Evolutionary conservation across 176 grass and related monocot species (phyloP), one percentile per base, ranked within the genome.

Genomic region (Saccharum spontaneum): DNA sequence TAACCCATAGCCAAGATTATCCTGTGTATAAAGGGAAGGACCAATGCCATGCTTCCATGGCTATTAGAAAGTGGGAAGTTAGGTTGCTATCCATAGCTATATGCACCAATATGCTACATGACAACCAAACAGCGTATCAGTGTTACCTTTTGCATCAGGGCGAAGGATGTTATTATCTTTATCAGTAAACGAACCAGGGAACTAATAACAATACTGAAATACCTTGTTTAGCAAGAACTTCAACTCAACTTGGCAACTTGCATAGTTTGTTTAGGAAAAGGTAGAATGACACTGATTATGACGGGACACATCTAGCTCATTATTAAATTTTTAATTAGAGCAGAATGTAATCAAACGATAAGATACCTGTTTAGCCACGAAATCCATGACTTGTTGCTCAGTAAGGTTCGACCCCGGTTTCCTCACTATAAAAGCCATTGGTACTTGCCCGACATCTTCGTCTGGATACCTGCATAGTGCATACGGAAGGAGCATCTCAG

Each of bases 341-440:
- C 6, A 43, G 8, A 48, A 88, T 71, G 49, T 4, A 22, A 86
- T 41, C 65, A 20, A 73, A 28, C 20, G 63, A 34, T 11, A 69
- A 85, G 23, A 37, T 91, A 98, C 96, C 85, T 89, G 82, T 87
- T 94, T 90, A 46, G 89, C 89, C 23, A 95, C 89, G 44, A 90
- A 87, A 90, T 94, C 80, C 83, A 94, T 94, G 72, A 95, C 83
- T 76, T 92, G 82, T 73, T 87, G 65, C 20, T 75, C 81, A 3
- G 55, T 92, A 69, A 98, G 36, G 50, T 71, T 71, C 63, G 62
- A 65, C 7, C 87, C 86, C 8, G 87, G 77, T 68, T 92, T 84
- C 87, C 87, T 93, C 69, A 95, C 93, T 70, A 95, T 82, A 60
- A 94, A 92, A 33, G 96, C 96, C 89, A 98, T 89, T 50, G 96